phyloP scores from a whole-genome alignment of 2,329 filamentous ascomycete genomes.

The Fusarium acutatum region DNA sequence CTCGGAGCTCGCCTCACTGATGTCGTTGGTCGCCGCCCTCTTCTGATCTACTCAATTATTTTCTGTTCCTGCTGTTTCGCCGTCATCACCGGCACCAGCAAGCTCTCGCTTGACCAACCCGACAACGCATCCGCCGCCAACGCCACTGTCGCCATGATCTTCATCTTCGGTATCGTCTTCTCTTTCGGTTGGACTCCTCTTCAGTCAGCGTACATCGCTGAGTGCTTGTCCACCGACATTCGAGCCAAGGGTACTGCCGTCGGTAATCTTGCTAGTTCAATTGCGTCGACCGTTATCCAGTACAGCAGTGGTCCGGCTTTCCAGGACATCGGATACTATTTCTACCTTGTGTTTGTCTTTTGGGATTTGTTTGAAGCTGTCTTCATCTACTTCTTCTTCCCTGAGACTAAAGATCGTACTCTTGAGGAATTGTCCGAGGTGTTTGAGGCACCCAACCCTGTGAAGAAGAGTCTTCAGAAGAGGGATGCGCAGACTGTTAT shows the following conservation, averaged over 20 bases:
- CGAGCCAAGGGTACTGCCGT: slow-evolving; percentile 56
- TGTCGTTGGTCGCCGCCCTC: slow-evolving; percentile 63
- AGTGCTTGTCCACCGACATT: slow-evolving; percentile 55
- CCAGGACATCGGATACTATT: slow-evolving; percentile 53
- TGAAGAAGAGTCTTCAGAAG: slow-evolving; percentile 55
- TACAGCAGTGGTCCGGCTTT: slow-evolving; percentile 56
- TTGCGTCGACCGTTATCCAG: slow-evolving; percentile 52
- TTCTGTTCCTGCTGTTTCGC: slow-evolving; percentile 58
- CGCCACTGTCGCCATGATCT: slow-evolving; percentile 58
- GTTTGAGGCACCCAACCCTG: slow-evolving; percentile 56
- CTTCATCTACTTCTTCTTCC: slow-evolving; percentile 60
- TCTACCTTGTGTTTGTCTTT: slow-evolving; percentile 56
- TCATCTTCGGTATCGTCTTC: slow-evolving; percentile 60
- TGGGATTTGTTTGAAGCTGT: slow-evolving; percentile 55
- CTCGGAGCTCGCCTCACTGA: slow-evolving; percentile 65
- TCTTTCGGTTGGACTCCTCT: slow-evolving; percentile 60
- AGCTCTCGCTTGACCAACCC: slow-evolving; percentile 50
- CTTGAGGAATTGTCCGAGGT: slow-evolving; percentile 65
- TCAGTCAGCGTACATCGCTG: slow-evolving; percentile 59
- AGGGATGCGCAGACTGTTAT: slow-evolving; percentile 54
- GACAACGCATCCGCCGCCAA: slow-evolving; percentile 51
- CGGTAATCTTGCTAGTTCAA: slow-evolving; percentile 52
- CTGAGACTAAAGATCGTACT: slow-evolving; percentile 57
- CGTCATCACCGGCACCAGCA: slow-evolving; percentile 58
- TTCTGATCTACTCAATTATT: slow-evolving; percentile 58